Evolutionary conservation across 495 filamentous ascomycete genomes (phyloP), one percentile per base, ranked within the genome.

Genomic region (Daldinia caldariorum): DNA sequence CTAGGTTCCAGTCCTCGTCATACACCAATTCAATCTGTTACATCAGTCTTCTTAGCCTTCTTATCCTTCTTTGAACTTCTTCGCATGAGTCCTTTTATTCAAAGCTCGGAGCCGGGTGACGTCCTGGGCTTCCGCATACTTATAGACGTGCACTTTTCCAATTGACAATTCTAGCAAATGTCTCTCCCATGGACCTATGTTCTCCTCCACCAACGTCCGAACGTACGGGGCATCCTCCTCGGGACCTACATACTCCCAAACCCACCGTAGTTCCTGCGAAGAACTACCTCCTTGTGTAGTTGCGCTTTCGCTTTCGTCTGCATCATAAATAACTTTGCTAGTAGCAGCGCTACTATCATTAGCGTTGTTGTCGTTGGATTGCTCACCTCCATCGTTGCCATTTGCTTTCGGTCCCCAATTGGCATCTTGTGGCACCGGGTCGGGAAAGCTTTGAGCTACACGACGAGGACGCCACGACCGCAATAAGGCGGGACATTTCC

Each of bases 401-500:
- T 55, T 53, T 9, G 12, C n/a, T 47, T 74, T 37, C 20, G 72
- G 74, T 13, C 77, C 79, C 82, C 80, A 82, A n/a, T 58, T 69
- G 16, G 75, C 74, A 69, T 74, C 59, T 18, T 57, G 63, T 0
- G 79, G 71, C 1, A 83, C 77, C 12, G 82, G 79, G 54, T 83
- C 80, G 5, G 35, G 7, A 35, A 78, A 78, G 7, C 49, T 51
- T 35, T 74, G 32, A 4, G 66, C 55, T 37, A 76, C 76, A 43
- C 73, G 75, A 31, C 66, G 63, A 56, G 79, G 76, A 13, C 70
- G 70, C 83, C 82, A 85, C 45, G 77, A 76, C 20, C 79, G 70
- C 6, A 79, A 59, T 20, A 91, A 78, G 0, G 87, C 83, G 5
- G 80, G 77, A 58, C 83, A 85, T 53, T 83, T 80, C 78, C 89